Conservation (phyloP, 176 grass and related monocot species). For the Juncus inflexus region DNA sequence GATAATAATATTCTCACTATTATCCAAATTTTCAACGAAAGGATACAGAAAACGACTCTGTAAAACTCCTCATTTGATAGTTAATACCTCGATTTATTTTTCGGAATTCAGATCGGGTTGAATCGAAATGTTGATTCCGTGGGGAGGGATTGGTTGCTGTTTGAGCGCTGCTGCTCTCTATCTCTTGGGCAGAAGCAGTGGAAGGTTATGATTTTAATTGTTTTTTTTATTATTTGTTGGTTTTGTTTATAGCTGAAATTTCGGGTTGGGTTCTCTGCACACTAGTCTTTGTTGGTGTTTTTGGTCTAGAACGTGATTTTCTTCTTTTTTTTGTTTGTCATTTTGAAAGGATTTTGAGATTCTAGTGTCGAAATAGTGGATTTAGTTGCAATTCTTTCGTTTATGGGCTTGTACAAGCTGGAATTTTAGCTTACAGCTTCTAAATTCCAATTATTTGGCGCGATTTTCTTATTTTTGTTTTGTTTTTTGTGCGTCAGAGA, state of each 20-base stretch:
- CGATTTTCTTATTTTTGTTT: too few relatives aligned
- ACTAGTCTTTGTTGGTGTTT: too few relatives aligned
- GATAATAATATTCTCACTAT: not conserved
- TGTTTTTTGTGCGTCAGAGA: slow-evolving; percentile 40
- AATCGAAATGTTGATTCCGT: slow-evolving; percentile 60
- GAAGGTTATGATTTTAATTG: slow-evolving; percentile 40
- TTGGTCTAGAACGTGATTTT: too few relatives aligned
- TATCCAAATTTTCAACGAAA: not conserved
- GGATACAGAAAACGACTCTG: too few relatives aligned
- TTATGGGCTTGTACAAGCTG: too few relatives aligned
- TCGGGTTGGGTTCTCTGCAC: too few relatives aligned
- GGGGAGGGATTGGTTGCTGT: slow-evolving; percentile 86
- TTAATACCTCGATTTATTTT: not conserved
- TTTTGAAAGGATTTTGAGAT: too few relatives aligned
- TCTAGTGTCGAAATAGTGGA: too few relatives aligned
- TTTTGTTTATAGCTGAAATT: slow-evolving; percentile 1
- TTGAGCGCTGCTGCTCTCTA: slow-evolving; percentile 77
- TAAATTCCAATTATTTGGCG: too few relatives aligned
- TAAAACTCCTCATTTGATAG: not conserved
- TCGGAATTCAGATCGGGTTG: slow-evolving; percentile 13
- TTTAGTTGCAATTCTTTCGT: too few relatives aligned
- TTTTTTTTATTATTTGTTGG: not conserved
- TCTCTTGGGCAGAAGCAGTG: slow-evolving; percentile 83
- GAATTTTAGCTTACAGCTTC: too few relatives aligned
- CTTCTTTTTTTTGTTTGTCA: too few relatives aligned